Conservation (phyloP, 257 asterid species). For the Rubia yunnanensis region DNA sequence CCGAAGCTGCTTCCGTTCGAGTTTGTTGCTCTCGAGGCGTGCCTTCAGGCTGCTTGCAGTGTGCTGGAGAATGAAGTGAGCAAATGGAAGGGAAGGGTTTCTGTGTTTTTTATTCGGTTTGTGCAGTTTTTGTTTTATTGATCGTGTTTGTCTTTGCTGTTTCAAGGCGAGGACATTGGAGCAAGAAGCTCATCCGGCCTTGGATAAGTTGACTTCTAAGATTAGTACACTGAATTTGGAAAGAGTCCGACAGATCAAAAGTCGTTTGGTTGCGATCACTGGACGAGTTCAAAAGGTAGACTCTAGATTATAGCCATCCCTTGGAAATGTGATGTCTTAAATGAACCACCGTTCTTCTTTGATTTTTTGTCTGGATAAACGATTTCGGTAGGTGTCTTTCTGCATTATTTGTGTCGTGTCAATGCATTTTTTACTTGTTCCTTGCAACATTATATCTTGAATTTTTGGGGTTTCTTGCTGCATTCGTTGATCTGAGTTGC, state of each 20-base stretch:
- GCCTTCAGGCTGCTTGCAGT: constrained; percentile 98
- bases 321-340: neutral
- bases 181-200: constrained; percentile 96
- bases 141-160: constrained; percentile 18
- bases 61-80: constrained; percentile 77
- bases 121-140: neutral
- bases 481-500: neutral
- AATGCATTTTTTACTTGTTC: neutral
- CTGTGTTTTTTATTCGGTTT: neutral
- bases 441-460: neutral
- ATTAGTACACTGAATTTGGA: constrained; percentile 96
- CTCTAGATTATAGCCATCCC: neutral
- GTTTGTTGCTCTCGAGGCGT: constrained; percentile 93
- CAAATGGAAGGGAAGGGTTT: constrained; percentile 9
- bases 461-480: neutral
- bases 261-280: constrained; percentile 90
- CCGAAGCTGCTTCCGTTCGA: constrained; percentile 91
- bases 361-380: neutral
- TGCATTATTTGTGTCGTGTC: neutral
- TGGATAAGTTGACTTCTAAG: constrained; percentile 83
- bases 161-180: constrained; percentile 84
- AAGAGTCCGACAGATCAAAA: constrained; percentile 89
- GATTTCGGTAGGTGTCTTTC: neutral
- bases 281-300: constrained; percentile 96
- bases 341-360: neutral